Base-by-base conservation (phyloP, 441 rosid genomes). In the Omphalea diandra region DNA sequence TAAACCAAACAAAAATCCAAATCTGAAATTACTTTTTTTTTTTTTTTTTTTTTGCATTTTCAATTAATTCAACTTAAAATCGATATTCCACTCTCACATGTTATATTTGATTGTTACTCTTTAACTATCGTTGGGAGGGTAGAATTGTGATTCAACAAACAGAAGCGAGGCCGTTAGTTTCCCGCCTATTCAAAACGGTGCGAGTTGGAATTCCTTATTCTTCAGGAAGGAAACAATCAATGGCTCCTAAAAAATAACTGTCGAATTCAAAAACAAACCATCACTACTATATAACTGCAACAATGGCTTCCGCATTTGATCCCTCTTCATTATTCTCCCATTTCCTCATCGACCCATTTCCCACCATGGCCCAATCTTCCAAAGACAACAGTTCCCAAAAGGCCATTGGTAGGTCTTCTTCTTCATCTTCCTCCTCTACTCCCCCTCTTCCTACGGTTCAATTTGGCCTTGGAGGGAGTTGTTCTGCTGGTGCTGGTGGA, bases 291-390 rank as follows among this genome's bases (percentile, higher is more conserved):
- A 49, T 49, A 6, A 49, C 54, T 49, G 22, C 7, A 49, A 20
- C 54, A 18, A 26, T n/a, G 24, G 5, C 10, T 6, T n/a, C 54
- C 54, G n/a, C n/a, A 18, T 47, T 47, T n/a, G 8, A 47, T n/a
- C 53, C 1, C 7, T 47, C 53, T 47, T 15, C 3, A 40, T 40
- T 3, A 40, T 14, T 40, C 14, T 40, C 12, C 43, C 7, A 11
- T 40, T 47, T 9, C n/a, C 24, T 40, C 0, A 40, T 40, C n/a
- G n/a, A 47, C 24, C n/a, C 7, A 5, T 47, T 67, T 15, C 63
- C 63, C 33, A 24, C 53, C 38, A 68, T 68, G 71, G 20, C 43
- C 43, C 54, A 29, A 56, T 41, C 26, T 44, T 12, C n/a, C 70
- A 1, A 36, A 24, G 0, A n/a, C n/a, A 40, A 66, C 8, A 66